A percentile compares a stretch with the other conserved stretches of the same genome.
phyloP scores from a whole-genome alignment of 768 basidiomycete genomes.

The Auricularia auricula-judae region DNA sequence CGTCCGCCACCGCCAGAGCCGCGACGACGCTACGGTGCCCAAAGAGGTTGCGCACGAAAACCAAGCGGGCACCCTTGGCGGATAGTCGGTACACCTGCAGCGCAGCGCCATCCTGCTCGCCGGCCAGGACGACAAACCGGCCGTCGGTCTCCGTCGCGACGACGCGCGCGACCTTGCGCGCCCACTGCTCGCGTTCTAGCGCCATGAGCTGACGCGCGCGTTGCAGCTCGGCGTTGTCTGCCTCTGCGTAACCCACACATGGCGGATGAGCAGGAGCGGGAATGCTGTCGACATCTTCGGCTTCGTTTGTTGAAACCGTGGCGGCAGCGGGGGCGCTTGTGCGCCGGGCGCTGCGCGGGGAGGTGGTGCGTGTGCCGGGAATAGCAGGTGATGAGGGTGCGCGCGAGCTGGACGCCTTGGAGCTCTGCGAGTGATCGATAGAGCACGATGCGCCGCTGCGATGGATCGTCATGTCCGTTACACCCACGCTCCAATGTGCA shows the following conservation, averaged over 20 bases:
- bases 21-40: conserved; percentile 59
- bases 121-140: conserved; percentile 73
- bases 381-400: conserved; percentile 2
- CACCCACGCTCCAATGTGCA: conserved; percentile 67
- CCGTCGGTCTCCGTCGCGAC: conserved; percentile 76
- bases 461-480: conserved; percentile 64
- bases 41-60: conserved; percentile 57
- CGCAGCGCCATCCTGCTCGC: conserved; percentile 26
- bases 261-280: neutral
- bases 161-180: conserved; percentile 57
- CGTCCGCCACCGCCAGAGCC: conserved; percentile 65
- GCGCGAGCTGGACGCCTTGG: conserved; percentile 40
- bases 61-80: conserved; percentile 41
- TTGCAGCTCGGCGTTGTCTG: neutral
- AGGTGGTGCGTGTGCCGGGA: conserved; percentile 37
- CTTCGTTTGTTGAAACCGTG: conserved; percentile 35
- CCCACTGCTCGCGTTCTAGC: conserved; percentile 55
- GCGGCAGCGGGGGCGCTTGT: conserved; percentile 62
- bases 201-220: conserved; percentile 1
- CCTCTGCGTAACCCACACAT: neutral
- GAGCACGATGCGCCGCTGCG: neutral
- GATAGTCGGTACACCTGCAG: conserved; percentile 69
- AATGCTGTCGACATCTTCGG: conserved; percentile 26
- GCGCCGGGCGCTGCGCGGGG: conserved; percentile 46
- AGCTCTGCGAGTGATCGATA: conserved; percentile 33